Conservation (phyloP, 345 rosid species). For the Gossypium ekmanianum region DNA sequence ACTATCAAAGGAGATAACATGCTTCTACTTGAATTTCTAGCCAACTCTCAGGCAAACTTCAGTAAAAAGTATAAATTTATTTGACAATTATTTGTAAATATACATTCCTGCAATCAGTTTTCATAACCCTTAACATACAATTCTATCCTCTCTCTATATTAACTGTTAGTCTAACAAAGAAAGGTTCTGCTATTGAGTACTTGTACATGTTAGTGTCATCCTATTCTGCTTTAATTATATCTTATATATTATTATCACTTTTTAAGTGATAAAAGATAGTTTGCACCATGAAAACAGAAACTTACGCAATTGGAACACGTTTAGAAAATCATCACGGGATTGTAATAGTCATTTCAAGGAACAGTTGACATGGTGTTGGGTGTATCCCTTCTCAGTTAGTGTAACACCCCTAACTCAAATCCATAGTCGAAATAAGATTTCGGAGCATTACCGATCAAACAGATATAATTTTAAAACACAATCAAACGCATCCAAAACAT, state of each 20-base stretch:
- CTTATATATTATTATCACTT: background rate
- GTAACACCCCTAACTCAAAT: no score
- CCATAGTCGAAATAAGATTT: no score
- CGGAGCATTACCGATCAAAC: no score
- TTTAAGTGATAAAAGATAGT: background rate
- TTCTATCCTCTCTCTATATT: background rate
- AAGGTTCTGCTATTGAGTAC: background rate
- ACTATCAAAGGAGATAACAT: constrained; percentile 33
- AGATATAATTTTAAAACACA: no score
- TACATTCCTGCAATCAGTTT: background rate
- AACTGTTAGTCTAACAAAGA: background rate
- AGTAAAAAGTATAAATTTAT: background rate
- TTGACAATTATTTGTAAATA: background rate
- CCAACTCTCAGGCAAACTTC: background rate
- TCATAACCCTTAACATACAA: background rate
- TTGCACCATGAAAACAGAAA: background rate
- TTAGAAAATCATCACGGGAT: background rate
- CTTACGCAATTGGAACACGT: background rate
- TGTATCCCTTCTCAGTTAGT: no score
- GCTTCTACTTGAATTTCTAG: background rate
- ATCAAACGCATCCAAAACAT: no score
- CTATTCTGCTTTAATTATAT: background rate
- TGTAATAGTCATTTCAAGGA: background rate
- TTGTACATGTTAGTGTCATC: background rate
- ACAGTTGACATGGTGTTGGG: background rate